Conservation (phyloP, 306 rosid genomes). For the Lathyrus tuberosus region DNA sequence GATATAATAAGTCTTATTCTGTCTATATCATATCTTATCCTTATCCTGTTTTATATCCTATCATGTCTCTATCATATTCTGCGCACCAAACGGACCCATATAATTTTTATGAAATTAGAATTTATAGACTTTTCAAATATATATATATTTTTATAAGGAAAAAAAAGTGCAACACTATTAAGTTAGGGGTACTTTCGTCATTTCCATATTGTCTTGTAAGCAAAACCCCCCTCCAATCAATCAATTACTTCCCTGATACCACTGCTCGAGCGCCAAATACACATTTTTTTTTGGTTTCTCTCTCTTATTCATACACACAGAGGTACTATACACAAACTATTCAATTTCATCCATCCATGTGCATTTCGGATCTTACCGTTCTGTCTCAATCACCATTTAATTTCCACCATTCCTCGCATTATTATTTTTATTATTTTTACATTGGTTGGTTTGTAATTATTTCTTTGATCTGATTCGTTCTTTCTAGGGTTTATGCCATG, state of each 20-base stretch:
- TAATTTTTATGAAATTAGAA: too few species aligned
- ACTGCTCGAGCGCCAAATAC: constrained; percentile 23
- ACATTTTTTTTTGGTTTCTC: not conserved
- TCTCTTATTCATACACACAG: not conserved
- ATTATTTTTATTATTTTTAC: not conserved
- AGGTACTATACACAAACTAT: constrained; percentile 21
- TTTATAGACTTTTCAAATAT: too few species aligned
- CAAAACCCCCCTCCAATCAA: not conserved
- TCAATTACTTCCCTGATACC: not conserved
- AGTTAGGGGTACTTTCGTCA: too few species aligned
- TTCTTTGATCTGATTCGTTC: constrained; percentile 11
- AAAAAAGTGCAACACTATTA: too few species aligned
- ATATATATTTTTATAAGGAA: too few species aligned
- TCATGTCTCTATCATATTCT: too few species aligned
- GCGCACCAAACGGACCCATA: too few species aligned
- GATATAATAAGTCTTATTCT: too few species aligned
- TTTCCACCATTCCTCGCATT: not conserved
- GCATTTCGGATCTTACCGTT: constrained; percentile 13
- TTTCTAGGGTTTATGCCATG: constrained; percentile 48
- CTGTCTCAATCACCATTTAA: constrained; percentile 11
- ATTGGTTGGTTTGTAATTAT: not conserved
- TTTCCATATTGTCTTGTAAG: not conserved
- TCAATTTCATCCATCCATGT: constrained; percentile 28
- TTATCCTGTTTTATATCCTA: too few species aligned
- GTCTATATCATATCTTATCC: too few species aligned